Evolutionary conservation across 106 monocot genomes (phyloP), one percentile per base, ranked within the genome.

Genomic region (Dendrobium officinale): DNA sequence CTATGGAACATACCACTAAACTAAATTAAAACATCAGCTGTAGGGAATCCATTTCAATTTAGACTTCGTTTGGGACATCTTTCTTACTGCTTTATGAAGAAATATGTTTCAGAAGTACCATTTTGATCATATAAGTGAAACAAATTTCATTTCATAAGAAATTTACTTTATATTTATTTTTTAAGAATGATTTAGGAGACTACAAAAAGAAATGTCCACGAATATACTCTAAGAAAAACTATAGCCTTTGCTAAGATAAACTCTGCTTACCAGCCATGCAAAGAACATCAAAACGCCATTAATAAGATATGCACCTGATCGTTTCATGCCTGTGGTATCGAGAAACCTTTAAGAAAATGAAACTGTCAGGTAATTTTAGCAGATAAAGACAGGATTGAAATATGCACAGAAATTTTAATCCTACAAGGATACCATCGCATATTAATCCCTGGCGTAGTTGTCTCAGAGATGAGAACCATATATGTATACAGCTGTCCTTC

Each of bases 381-480:
- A 68, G 86, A 5, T 29, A 3, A 33, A 31, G 15, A 31, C 2
- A 3, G 2, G 11, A 31, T 26, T 1, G 0, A 7, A 68, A 31
- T 20, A 68, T 61, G 19, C 19, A 31, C 1, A 82, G 83, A 29
- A 68, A 68, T 68, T 31, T 29, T 98, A 95, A 43, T 29, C 31
- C 26, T 31, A 20, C 68, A 68, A 68, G 9, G 9, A 31, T n/a
- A 95, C 98, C 98, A 99, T 99, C 98, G 83, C 72, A 99, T 75
- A 82, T 99, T 93, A 78, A 99, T 86, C 75, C 84, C 89, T 1
- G 95, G 95, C 4, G 98, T 93, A 16, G 95, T 99, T 54, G 86
- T 81, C 87, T 99, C 98, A 95, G 98, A 99, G 31, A 99, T 95
- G 18, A 99, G 86, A 66, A 91, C 82, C 92, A 93, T 88, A 84